phyloP scores from a whole-genome alignment of 225 moss, liverwort and hornwort genomes.

The Bryum argenteum region DNA sequence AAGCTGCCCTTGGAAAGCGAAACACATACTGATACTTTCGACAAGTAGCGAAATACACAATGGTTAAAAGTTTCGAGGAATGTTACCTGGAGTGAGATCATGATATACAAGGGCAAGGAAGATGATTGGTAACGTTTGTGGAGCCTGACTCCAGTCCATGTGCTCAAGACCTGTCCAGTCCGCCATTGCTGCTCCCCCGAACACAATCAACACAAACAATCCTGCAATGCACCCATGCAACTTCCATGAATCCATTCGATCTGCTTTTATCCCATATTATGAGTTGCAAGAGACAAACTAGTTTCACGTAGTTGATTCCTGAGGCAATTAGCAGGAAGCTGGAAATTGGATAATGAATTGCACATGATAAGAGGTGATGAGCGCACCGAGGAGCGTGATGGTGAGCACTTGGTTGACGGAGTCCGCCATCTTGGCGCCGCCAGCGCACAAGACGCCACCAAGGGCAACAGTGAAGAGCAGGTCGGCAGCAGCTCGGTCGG shows the following conservation, averaged over 20 bases:
- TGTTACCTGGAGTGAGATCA: slow-evolving; percentile 65
- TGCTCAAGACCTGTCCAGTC: slow-evolving; percentile 57
- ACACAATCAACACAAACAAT: slow-evolving; percentile 55
- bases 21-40: no score
- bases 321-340: not conserved
- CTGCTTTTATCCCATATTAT: not conserved
- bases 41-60: no score
- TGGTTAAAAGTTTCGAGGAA: not conserved
- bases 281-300: not conserved
- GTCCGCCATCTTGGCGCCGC: slow-evolving; percentile 47
- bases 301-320: no score
- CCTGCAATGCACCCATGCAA: slow-evolving; percentile 33
- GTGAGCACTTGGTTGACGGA: slow-evolving; percentile 62
- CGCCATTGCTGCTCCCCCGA: slow-evolving; percentile 52
- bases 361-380: not conserved
- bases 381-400: slow-evolving; percentile 42
- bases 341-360: not conserved
- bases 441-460: slow-evolving; percentile 46
- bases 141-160: slow-evolving; percentile 53
- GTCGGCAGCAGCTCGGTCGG: slow-evolving; percentile 31
- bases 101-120: slow-evolving; percentile 68
- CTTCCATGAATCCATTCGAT: not conserved
- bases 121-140: slow-evolving; percentile 57
- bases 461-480: slow-evolving; percentile 41
- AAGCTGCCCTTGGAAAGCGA: no score